A percentile compares a stretch with the other conserved stretches of the same genome.
Evolutionary conservation across 1,284 basidiomycete genomes (phyloP).

Genomic region (Rhodotorula sp.): DNA sequence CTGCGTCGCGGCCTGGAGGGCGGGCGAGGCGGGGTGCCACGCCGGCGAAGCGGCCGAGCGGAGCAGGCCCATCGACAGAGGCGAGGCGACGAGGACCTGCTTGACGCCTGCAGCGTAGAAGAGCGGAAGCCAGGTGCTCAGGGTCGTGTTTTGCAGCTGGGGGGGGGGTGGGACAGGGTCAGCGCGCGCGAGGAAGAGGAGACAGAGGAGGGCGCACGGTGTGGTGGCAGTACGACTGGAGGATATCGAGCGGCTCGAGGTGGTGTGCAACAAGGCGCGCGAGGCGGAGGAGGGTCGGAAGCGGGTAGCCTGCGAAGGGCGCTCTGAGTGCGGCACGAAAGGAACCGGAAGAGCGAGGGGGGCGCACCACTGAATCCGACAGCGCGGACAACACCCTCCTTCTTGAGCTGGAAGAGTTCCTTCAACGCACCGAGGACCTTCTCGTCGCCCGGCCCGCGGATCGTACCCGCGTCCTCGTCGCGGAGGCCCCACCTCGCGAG

Average conservation of each 20-base stretch:
- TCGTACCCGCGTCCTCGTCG: conserved; percentile 61
- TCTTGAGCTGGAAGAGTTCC: conserved; percentile 72
- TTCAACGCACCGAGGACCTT: conserved; percentile 71
- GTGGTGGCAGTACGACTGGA: conserved; percentile 85
- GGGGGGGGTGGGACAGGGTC: not conserved
- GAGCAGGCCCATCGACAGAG: conserved; percentile 88
- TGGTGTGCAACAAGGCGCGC: conserved; percentile 68
- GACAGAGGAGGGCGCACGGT: conserved; percentile 50
- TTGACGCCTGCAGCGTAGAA: conserved; percentile 64
- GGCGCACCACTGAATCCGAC: conserved; percentile 80
- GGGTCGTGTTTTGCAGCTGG: conserved; percentile 69
- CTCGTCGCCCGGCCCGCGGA: conserved; percentile 77
- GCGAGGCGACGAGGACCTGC: conserved; percentile 80
- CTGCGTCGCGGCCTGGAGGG: conserved; percentile 56
- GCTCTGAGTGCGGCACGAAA: not conserved
- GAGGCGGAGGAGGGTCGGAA: conserved; percentile 84
- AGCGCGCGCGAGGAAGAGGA: not conserved
- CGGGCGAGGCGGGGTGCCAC: conserved; percentile 82
- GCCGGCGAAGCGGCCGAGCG: conserved; percentile 63
- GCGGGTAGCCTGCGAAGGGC: conserved; percentile 67
- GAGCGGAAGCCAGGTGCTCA: conserved; percentile 64
- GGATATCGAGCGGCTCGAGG: conserved; percentile 70
- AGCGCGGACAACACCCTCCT: conserved; percentile 71
- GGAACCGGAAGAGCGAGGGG: no score
- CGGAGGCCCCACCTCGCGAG: conserved; percentile 46